These are phyloP conservation scores for Tricharina praecox DNA, from an alignment of 495 filamentous ascomycete genomes.

Conservation along the genomic window DNA sequence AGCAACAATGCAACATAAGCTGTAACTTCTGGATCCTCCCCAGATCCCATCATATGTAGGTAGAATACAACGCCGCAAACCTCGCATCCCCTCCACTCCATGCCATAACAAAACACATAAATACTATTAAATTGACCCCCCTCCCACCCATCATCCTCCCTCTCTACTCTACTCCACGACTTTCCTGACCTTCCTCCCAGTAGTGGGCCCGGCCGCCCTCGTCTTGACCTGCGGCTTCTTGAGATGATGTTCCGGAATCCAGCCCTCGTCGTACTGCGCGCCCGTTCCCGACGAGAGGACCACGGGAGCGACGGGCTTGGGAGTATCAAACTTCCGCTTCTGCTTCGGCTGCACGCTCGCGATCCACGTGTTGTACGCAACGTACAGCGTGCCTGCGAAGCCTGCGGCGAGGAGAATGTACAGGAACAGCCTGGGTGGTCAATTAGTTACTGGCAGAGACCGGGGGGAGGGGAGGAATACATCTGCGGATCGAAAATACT, in stretches of 20 bases:
- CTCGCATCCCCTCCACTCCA: too few species aligned
- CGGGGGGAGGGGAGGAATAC: slow-evolving; percentile 36
- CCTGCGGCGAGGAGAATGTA: slow-evolving; percentile 74
- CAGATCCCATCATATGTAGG: too few species aligned
- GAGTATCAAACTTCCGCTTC: slow-evolving; percentile 32
- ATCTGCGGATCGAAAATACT: slow-evolving; percentile 93
- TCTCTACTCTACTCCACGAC: background rate
- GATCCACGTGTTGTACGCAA: slow-evolving; percentile 96
- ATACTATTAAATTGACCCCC: too few species aligned
- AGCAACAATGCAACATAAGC: too few species aligned
- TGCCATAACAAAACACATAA: too few species aligned
- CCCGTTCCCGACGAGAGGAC: slow-evolving; percentile 7
- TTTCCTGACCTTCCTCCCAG: background rate
- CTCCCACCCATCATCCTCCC: too few species aligned
- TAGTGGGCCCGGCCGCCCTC: background rate
- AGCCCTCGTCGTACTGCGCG: slow-evolving; percentile 64
- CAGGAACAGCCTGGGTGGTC: slow-evolving; percentile 62
- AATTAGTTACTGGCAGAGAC: slow-evolving; percentile 9
- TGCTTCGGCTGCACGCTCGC: slow-evolving; percentile 91
- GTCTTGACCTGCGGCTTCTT: slow-evolving; percentile 56
- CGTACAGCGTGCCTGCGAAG: slow-evolving; percentile 70
- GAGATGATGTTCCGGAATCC: slow-evolving; percentile 86
- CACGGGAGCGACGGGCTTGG: slow-evolving; percentile 25
- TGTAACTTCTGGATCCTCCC: too few species aligned
- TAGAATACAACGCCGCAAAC: too few species aligned